Conservation (phyloP, 805 yeast genomes). For the Candida cerambycidarum region DNA sequence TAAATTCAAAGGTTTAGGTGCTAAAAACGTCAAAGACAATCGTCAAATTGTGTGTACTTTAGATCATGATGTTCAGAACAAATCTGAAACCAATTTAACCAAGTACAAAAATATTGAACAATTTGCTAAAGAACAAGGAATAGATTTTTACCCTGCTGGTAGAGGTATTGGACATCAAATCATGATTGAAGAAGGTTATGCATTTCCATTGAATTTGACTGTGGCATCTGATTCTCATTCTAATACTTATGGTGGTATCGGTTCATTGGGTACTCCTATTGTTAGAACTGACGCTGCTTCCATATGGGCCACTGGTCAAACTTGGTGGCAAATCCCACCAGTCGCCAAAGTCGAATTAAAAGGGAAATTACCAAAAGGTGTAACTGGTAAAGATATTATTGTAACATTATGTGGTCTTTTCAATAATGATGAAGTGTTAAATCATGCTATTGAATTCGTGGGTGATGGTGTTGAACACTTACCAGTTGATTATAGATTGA, state of each 20-base stretch:
- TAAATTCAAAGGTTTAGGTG: slow-evolving; percentile 94
- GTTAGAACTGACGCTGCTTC: slow-evolving; percentile 99
- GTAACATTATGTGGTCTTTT: slow-evolving; percentile 93
- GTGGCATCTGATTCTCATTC: slow-evolving; percentile 99
- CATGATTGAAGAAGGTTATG: slow-evolving; percentile 98
- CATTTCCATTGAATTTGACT: slow-evolving; percentile 87
- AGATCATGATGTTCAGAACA: slow-evolving; percentile 98
- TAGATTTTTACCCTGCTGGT: slow-evolving; percentile 98
- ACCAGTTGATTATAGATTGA: slow-evolving; percentile 79
- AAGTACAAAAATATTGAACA: slow-evolving; percentile 87
- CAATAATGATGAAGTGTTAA: slow-evolving; percentile 88
- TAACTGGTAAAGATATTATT: slow-evolving; percentile 95
- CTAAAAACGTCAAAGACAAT: slow-evolving; percentile 75
- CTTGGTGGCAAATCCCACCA: slow-evolving; percentile 99
- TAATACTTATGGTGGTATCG: slow-evolving; percentile 96
- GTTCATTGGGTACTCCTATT: slow-evolving; percentile 93
- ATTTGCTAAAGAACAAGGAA: slow-evolving; percentile 86
- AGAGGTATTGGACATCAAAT: slow-evolving; percentile 99
- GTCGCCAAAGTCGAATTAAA: slow-evolving; percentile 89
- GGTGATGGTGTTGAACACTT: slow-evolving; percentile 74
- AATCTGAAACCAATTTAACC: slow-evolving; percentile 79
- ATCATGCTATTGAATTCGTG: slow-evolving; percentile 90
- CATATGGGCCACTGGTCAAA: slow-evolving; percentile 99
- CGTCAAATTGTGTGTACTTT: slow-evolving; percentile 93
- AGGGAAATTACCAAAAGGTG: slow-evolving; percentile 81